Conservation (phyloP, 2,329 filamentous ascomycete species). For the Alternaria sp. region DNA sequence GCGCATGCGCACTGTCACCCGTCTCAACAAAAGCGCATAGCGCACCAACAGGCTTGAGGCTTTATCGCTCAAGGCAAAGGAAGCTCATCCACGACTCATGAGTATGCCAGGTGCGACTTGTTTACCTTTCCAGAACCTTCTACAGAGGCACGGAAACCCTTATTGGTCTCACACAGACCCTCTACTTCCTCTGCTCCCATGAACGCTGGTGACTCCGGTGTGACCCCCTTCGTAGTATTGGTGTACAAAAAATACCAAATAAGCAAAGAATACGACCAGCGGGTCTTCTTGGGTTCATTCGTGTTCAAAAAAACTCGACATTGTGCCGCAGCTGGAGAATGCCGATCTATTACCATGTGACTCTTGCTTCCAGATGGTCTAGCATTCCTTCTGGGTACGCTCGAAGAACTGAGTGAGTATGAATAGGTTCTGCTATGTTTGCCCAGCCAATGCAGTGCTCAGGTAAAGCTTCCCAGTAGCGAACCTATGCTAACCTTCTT, state of each 20-base stretch:
- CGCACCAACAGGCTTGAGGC: slow-evolving; percentile 3
- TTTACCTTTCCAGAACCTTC: not conserved
- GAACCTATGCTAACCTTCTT: slow-evolving; percentile 35
- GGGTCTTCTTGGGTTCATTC: not conserved
- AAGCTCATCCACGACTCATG: not conserved
- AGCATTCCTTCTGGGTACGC: not conserved
- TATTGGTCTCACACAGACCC: not conserved
- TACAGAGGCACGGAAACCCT: not conserved
- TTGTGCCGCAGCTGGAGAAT: not conserved
- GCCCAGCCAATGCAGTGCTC: not conserved
- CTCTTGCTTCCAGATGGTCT: slow-evolving; percentile 34
- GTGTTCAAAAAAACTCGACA: not conserved
- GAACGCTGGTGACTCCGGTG: not conserved
- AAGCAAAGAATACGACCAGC: not conserved
- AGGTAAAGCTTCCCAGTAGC: slow-evolving; percentile 32
- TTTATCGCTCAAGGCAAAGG: not conserved
- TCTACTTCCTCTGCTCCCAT: not conserved
- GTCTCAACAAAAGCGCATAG: slow-evolving; percentile 7
- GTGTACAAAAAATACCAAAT: not conserved
- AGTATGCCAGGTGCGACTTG: not conserved
- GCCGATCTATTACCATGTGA: not conserved
- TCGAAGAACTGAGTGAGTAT: not conserved
- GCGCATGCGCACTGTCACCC: slow-evolving; percentile 2
- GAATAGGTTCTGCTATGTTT: not conserved
- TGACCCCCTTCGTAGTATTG: not conserved